A percentile compares a stretch with the other conserved stretches of the same genome.
These are phyloP conservation scores for Alopecurus myosuroides DNA, from an alignment of 176 grass and related monocot genomes.

Conservation along the genomic window DNA sequence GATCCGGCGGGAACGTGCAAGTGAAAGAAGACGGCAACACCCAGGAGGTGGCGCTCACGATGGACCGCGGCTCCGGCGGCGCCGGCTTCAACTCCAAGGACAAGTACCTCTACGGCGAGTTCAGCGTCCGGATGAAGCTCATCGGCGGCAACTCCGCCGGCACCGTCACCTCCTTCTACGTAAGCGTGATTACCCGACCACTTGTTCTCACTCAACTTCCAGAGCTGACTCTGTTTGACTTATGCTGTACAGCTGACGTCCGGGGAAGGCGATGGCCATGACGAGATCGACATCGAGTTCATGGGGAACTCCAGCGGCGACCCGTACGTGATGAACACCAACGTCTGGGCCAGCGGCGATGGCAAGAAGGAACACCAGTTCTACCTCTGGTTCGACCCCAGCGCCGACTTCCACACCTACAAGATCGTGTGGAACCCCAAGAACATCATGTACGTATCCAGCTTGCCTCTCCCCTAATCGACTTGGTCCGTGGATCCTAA, in stretches of 20 bases:
- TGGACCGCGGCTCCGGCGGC: slow-evolving; percentile 2
- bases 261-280: slow-evolving; percentile 18
- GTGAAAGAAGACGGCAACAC: slow-evolving; percentile 8
- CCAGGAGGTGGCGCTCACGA: slow-evolving; percentile 17
- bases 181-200: neutral
- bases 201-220: neutral
- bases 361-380: slow-evolving; percentile 54
- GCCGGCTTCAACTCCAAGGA: slow-evolving; percentile 28
- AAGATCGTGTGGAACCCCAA: slow-evolving; percentile 40
- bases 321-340: slow-evolving; percentile 36
- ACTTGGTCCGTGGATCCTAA: neutral
- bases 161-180: slow-evolving; percentile 50
- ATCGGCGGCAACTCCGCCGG: slow-evolving; percentile 43
- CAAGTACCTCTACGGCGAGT: slow-evolving; percentile 42
- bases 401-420: slow-evolving; percentile 40
- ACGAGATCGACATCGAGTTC: slow-evolving; percentile 63
- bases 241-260: slow-evolving; percentile 18
- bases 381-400: slow-evolving; percentile 50
- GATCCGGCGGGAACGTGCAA: neutral
- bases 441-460: slow-evolving; percentile 17
- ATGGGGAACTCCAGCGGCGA: slow-evolving; percentile 16
- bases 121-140: slow-evolving; percentile 53
- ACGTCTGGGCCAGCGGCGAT: slow-evolving; percentile 47
- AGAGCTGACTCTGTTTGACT: neutral
- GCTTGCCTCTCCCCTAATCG: neutral